A percentile compares a stretch with the other conserved stretches of the same genome.
Conservation (phyloP, 202 grass and related monocot genomes). For the Dendrocalamus latiflorus region DNA sequence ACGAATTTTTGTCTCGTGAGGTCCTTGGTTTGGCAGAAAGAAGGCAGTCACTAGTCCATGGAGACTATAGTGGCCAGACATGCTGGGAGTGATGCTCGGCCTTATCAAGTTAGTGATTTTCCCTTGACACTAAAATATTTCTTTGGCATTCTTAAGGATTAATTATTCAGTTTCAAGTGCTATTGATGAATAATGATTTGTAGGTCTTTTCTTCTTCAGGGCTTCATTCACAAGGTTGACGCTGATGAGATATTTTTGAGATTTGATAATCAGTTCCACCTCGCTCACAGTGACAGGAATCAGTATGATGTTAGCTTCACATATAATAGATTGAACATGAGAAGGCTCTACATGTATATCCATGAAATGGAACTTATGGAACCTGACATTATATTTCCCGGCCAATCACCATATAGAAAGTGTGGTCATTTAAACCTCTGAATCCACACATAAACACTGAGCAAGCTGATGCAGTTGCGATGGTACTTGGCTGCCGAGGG, state of each 20-base stretch:
- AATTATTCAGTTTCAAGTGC: slow-evolving; percentile 12
- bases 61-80: slow-evolving; percentile 60
- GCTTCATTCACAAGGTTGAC: slow-evolving; percentile 85
- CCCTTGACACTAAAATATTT: slow-evolving; percentile 11
- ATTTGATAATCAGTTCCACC: slow-evolving; percentile 59
- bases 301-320: slow-evolving; percentile 72
- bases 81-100: slow-evolving; percentile 31
- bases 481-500: slow-evolving; percentile 65
- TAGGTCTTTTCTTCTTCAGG: slow-evolving; percentile 42
- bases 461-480: slow-evolving; percentile 63
- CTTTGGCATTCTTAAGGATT: slow-evolving; percentile 7
- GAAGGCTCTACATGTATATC: slow-evolving; percentile 69
- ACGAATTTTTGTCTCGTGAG: slow-evolving; percentile 57
- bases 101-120: slow-evolving; percentile 62
- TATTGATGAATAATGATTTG: slow-evolving; percentile 22
- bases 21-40: slow-evolving; percentile 87
- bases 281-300: slow-evolving; percentile 33
- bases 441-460: slow-evolving; percentile 66
- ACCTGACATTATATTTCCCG: slow-evolving; percentile 53
- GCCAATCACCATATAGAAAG: slow-evolving; percentile 35
- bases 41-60: slow-evolving; percentile 72
- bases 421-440: slow-evolving; percentile 41
- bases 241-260: slow-evolving; percentile 88
- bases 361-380: slow-evolving; percentile 50
- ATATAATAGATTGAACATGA: slow-evolving; percentile 89